phyloP scores from a whole-genome alignment of 2,329 filamentous ascomycete species.

The Aspergillus alliaceus region DNA sequence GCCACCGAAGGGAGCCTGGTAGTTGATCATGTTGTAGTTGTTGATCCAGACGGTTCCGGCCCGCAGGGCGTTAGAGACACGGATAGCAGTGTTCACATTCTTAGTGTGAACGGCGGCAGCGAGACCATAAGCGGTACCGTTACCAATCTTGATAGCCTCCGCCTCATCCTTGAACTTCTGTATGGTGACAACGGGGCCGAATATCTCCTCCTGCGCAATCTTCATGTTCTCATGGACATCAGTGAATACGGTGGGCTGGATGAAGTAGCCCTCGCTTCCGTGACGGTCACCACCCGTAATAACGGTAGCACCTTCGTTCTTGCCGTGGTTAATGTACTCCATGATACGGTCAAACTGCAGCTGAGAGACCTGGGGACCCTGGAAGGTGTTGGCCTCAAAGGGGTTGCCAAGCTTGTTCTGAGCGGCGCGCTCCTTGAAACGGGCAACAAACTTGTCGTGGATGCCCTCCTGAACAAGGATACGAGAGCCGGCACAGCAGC shows the following conservation, averaged over 20 bases:
- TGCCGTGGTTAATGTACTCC: slow-evolving; percentile 65
- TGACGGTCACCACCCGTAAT: slow-evolving; percentile 68
- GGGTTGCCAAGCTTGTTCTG: slow-evolving; percentile 79
- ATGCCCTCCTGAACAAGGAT: slow-evolving; percentile 26
- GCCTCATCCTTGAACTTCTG: slow-evolving; percentile 72
- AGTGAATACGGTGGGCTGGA: slow-evolving; percentile 79
- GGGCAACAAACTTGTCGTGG: slow-evolving; percentile 59
- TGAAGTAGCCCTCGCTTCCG: slow-evolving; percentile 80
- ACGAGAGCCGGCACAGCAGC: slow-evolving; percentile 26
- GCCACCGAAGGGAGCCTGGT: slow-evolving; percentile 47
- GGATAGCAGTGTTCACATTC: slow-evolving; percentile 76
- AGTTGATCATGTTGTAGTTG: slow-evolving; percentile 66
- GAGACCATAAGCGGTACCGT: slow-evolving; percentile 72
- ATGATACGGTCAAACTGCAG: slow-evolving; percentile 85
- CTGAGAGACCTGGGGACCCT: slow-evolving; percentile 80
- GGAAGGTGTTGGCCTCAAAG: slow-evolving; percentile 75
- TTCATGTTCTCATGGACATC: slow-evolving; percentile 69
- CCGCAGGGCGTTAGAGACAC: slow-evolving; percentile 67
- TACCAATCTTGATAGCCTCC: slow-evolving; percentile 67
- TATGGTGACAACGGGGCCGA: slow-evolving; percentile 75
- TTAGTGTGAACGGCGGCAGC: slow-evolving; percentile 75
- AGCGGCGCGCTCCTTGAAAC: slow-evolving; percentile 73
- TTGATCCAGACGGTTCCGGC: slow-evolving; percentile 71
- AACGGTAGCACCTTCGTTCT: slow-evolving; percentile 64
- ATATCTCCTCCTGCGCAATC: slow-evolving; percentile 77